Base-by-base conservation (phyloP, 768 basidiomycete genomes). In the Kwoniella sp. region DNA sequence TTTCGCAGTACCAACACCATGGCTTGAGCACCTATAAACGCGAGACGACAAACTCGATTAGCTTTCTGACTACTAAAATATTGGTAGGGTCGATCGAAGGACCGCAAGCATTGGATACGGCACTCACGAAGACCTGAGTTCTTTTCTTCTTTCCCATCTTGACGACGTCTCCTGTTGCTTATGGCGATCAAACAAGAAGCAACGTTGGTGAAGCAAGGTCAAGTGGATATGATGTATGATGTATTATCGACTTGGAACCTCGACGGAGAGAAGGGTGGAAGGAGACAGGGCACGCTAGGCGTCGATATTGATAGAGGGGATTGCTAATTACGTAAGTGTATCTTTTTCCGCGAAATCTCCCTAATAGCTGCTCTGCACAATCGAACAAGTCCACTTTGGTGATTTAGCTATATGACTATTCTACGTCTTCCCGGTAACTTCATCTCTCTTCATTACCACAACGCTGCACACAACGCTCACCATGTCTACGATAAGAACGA, bases 1-100 rank as follows among this genome's bases (percentile, higher is more conserved):
- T 87, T 82, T 98, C 94, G 84, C 93, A 98, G 81, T 98, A 98
- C 94, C 94, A 97, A 83, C 94, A 97, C 93, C 94, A 96, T n/a
- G 79, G 79, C 65, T 81, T 81, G 63, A 81, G 66, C 13, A 76
- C 76, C 78, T 77, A 53, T 22, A n/a, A 47, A 1, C 25, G 28
- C n/a, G 22, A 51, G 26, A 45, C 55, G 23, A 37, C 34, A 51
- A 1, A 31, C 23, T 1, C 17, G 53, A 38, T 52, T 23, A 51
- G 30, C 31, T 23, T 47, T n/a, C n/a, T n/a, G n/a, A n/a, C n/a
- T n/a, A n/a, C n/a, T n/a, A n/a, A n/a, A n/a, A n/a, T n/a, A n/a
- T n/a, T n/a, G n/a, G n/a, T n/a, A n/a, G n/a, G n/a, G n/a, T 34
- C 13, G 23, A 23, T 55, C 47, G 50, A 25, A 51, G 23, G 23